Evolutionary conservation across 192 early-diverging fungal genomes (phyloP), one percentile per base, ranked within the genome.

Genomic region (Podila verticillata): DNA sequence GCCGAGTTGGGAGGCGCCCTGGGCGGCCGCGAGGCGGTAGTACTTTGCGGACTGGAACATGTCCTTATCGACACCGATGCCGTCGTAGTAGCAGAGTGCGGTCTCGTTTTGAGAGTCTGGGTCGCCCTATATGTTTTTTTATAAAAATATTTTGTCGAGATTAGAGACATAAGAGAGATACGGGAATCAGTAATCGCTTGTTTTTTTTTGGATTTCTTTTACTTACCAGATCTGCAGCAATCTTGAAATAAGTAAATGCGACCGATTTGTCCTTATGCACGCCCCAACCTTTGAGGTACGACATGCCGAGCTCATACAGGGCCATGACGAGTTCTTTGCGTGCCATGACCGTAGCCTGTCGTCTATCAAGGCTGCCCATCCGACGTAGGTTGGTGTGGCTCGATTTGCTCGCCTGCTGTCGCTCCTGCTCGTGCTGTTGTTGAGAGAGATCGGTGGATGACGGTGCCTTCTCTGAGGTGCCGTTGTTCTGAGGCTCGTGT

Each of bases 211-310:
- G n/a, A n/a, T n/a, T 39, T 39, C 36, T 12, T 57, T 57, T 10
- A 44, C 39, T 17, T 72, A 83, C 81, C 29, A 94, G 74, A 61
- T 93, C 89, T 3, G 94, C 94, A 3, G 93, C 92, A 54, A 95
- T 89, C 68, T 93, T 92, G 82, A 95, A 95, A 69, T 93, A 95
- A 62, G 93, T 90, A 2, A 89, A 92, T 0, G 94, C 94, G 1
- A 89, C 89, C 47, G 87, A 83, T 54, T 92, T 94, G 74, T 93
- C 90, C 31, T 90, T 92, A 63, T 85, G 72, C 13, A 93, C 93
- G 62, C 94, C 94, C 93, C 93, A 93, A 13, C 94, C 94, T 51
- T 95, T 92, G 39, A 91, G 87, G 65, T 92, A 95, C 71, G 91
- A 92, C 66, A 92, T 87, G 7, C 92, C 94, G 10, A 95, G 81